A percentile compares a stretch with the other conserved stretches of the same genome.
These are phyloP conservation scores for Andrographis paniculata DNA, from an alignment of 305 asterid species.

Conservation along the genomic window DNA sequence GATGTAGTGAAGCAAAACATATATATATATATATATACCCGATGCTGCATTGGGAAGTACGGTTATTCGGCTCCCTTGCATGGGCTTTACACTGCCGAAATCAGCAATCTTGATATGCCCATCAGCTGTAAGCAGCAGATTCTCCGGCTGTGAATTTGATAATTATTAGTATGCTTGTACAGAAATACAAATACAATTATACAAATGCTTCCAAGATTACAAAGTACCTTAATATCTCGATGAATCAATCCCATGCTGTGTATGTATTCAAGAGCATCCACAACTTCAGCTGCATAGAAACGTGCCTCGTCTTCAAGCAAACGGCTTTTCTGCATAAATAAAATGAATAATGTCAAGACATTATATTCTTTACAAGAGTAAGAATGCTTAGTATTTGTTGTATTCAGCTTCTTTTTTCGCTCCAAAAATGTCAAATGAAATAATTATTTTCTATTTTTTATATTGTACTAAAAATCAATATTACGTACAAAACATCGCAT, in stretches of 20 bases:
- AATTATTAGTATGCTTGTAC: not conserved
- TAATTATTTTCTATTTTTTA: too few relatives aligned
- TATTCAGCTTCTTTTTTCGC: too few relatives aligned
- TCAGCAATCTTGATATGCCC: constrained; percentile 97
- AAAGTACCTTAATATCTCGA: constrained; percentile 92
- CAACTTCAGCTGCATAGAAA: constrained; percentile 97
- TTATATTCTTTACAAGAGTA: not conserved
- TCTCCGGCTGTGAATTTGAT: constrained; percentile 74
- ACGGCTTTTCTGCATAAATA: constrained; percentile 73
- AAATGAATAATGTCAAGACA: not conserved
- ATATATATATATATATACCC: too few relatives aligned
- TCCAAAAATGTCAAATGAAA: too few relatives aligned
- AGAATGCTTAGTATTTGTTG: too few relatives aligned
- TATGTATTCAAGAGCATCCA: constrained; percentile 96
- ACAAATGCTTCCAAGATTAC: not conserved
- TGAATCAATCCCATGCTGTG: constrained; percentile 97
- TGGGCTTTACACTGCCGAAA: constrained; percentile 98
- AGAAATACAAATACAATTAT: not conserved
- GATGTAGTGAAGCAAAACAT: too few relatives aligned
- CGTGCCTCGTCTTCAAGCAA: constrained; percentile 86
- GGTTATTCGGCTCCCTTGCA: constrained; percentile 89
- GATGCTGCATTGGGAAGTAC: constrained; percentile 99
- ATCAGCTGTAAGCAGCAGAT: constrained; percentile 79
- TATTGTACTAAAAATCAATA: too few relatives aligned
- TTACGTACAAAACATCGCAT: too few relatives aligned